phyloP scores from a whole-genome alignment of 495 filamentous ascomycete species.

The Thozetella sp. region DNA sequence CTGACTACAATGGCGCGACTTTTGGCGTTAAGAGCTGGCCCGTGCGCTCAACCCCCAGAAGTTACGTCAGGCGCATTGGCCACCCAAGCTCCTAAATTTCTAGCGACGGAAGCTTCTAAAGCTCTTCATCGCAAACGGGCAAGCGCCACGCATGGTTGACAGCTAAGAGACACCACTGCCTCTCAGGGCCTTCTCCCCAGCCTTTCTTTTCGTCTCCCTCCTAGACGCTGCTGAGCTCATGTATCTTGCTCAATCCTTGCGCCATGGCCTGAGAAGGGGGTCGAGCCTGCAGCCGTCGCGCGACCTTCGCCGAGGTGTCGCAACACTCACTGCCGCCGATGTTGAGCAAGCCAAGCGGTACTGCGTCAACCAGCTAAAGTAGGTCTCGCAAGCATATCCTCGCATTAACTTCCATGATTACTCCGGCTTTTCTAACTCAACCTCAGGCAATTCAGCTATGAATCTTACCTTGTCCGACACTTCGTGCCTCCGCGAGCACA shows the following conservation, averaged over 20 bases:
- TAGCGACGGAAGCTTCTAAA: background rate
- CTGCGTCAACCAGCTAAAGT: slow-evolving; percentile 49
- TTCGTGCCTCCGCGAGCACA: slow-evolving; percentile 74
- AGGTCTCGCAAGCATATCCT: background rate
- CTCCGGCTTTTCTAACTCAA: background rate
- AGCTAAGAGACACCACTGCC: background rate
- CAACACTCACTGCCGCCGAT: slow-evolving; percentile 31
- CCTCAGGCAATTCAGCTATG: slow-evolving; percentile 62
- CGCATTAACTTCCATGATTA: background rate
- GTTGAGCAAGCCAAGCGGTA: slow-evolving; percentile 49
- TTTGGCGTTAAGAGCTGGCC: slow-evolving; percentile 18
- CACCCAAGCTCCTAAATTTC: slow-evolving; percentile 1
- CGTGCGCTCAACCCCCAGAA: background rate
- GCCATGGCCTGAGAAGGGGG: slow-evolving; percentile 18
- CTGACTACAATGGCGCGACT: slow-evolving; percentile 20
- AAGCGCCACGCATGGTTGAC: background rate
- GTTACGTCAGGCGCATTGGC: background rate
- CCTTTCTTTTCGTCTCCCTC: background rate
- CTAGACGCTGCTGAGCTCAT: slow-evolving; percentile 10
- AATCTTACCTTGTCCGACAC: slow-evolving; percentile 81
- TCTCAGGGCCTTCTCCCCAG: background rate
- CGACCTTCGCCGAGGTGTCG: slow-evolving; percentile 14
- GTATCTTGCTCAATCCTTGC: slow-evolving; percentile 10
- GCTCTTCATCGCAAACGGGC: no score
- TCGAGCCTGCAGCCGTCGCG: slow-evolving; percentile 2